Evolutionary conservation across 495 filamentous ascomycete species (phyloP), one percentile per base, ranked within the genome.

Genomic region (Neurospora sp.): DNA sequence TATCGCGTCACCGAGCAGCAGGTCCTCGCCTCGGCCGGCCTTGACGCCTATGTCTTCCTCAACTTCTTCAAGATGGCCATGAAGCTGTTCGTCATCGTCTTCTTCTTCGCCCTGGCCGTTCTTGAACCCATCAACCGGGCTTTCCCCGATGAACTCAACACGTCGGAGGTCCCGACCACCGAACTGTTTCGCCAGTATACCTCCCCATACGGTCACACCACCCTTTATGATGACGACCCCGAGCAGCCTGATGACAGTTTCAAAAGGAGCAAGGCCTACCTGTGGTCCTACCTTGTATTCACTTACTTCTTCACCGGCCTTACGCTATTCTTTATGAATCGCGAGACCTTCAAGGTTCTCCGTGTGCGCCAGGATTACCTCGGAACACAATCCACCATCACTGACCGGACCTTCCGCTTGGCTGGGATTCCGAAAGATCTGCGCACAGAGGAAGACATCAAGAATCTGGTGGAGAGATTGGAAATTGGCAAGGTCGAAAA

Each of bases 1-100:
- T 96, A 95, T 85, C 85, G 83, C 69, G 92, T 99, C 69, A 93
- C 91, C 14, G 94, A 98, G 61, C 88, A 97, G 77, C 90, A 98
- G 80, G 89, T 98, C 27, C 85, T 99, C 65, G 89, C 91, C 44
- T 96, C 95, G 39, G 94, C 94, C 14, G 96, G 96, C 0, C 85
- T 99, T 65, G 96, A 99, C 83, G 96, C 96, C 70, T 99, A 91
- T 81, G 96, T 97, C 74, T 97, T 98, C 76, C 86, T 99, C 14
- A 88, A 90, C 31, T 98, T 98, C 83, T 97, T 98, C 83, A 93
- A 94, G 78, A 94, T 97, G 87, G 90, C 96, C 20, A 92, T 94
- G 69, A 91, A 92, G 75, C 91, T 98, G 74, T 89, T 98, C 39
- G 81, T 86, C 10, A 83, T 91, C 48, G 89, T 96, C 70, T 89